Evolutionary conservation across 1,284 basidiomycete genomes (phyloP).

Genomic region (Blastosporella zonata): DNA sequence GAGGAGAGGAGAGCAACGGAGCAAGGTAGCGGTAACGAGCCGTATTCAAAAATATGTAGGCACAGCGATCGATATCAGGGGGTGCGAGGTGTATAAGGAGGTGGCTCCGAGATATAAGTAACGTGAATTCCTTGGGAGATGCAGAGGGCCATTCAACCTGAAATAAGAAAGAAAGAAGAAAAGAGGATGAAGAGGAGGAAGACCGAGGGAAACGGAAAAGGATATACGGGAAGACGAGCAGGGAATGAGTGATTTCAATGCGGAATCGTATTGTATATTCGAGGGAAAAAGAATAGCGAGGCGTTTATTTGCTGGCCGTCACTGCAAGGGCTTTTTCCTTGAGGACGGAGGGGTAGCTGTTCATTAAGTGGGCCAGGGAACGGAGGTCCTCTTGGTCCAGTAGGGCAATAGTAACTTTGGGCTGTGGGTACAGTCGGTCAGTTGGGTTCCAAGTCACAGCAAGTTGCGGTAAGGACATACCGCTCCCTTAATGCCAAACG

Average conservation of each 20-base stretch:
- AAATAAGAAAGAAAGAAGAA: neutral
- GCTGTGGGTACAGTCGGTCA: conserved; percentile 35
- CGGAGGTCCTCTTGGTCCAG: conserved; percentile 84
- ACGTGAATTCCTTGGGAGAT: conserved; percentile 2
- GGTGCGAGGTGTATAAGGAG: conserved; percentile 3
- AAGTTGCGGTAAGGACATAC: conserved; percentile 39
- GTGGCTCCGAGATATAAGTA: conserved; percentile 5
- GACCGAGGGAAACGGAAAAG: neutral
- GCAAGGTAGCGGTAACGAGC: neutral
- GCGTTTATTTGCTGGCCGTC: conserved; percentile 24
- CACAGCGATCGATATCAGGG: conserved; percentile 1
- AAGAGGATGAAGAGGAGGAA: neutral
- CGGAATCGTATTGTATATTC: neutral
- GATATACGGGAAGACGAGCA: neutral
- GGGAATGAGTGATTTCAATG: conserved; percentile 3
- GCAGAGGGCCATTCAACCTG: neutral
- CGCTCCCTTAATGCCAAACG: conserved; percentile 75
- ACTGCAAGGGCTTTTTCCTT: conserved; percentile 63
- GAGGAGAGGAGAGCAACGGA: neutral
- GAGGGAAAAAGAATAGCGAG: neutral
- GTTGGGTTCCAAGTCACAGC: neutral
- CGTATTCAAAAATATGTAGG: neutral
- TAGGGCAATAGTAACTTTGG: conserved; percentile 79
- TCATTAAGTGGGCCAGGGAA: conserved; percentile 81
- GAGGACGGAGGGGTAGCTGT: conserved; percentile 77